These are phyloP conservation scores for Elsinoe fawcettii DNA, from an alignment of 2,329 filamentous ascomycete genomes.

Conservation along the genomic window DNA sequence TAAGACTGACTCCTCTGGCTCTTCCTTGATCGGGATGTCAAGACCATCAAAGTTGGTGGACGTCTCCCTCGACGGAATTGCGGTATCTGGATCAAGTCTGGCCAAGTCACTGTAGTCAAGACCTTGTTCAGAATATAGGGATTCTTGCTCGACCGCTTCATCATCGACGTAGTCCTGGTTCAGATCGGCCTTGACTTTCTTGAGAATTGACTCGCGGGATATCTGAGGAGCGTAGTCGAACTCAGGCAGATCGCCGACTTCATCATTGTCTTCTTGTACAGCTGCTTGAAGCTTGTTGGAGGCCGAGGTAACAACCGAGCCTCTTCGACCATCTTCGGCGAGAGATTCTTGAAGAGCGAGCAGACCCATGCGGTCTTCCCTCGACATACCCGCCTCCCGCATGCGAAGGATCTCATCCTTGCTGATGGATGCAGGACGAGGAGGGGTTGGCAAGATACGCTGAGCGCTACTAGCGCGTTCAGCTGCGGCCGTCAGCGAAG, in stretches of 20 bases:
- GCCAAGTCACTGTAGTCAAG: constrained; percentile 40
- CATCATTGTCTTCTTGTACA: constrained; percentile 26
- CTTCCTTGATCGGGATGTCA: constrained; percentile 60
- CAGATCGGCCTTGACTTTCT: constrained; percentile 64
- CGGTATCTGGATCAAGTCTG: constrained; percentile 73
- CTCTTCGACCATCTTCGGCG: constrained; percentile 4
- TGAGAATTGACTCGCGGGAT: constrained; percentile 86
- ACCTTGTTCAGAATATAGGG: constrained; percentile 52
- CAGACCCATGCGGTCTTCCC: constrained; percentile 76
- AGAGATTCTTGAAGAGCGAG: constrained; percentile 54
- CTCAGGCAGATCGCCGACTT: constrained; percentile 27
- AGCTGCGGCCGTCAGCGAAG: constrained; percentile 59
- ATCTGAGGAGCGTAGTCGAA: constrained; percentile 58
- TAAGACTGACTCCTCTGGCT: constrained; percentile 51
- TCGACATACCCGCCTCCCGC: constrained; percentile 62
- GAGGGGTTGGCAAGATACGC: constrained; percentile 64
- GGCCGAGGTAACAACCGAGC: constrained; percentile 22
- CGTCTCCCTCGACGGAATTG: constrained; percentile 79
- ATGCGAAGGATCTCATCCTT: constrained; percentile 75
- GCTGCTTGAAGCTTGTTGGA: constrained; percentile 5
- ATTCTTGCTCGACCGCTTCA: constrained; percentile 34
- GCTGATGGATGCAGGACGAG: constrained; percentile 56
- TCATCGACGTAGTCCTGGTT: constrained; percentile 42
- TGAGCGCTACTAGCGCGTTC: constrained; percentile 62
- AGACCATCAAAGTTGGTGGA: constrained; percentile 51